A percentile compares a stretch with the other conserved stretches of the same genome.
Conservation (phyloP, 169 alveolate genomes). For the Plasmodium gonderi region DNA sequence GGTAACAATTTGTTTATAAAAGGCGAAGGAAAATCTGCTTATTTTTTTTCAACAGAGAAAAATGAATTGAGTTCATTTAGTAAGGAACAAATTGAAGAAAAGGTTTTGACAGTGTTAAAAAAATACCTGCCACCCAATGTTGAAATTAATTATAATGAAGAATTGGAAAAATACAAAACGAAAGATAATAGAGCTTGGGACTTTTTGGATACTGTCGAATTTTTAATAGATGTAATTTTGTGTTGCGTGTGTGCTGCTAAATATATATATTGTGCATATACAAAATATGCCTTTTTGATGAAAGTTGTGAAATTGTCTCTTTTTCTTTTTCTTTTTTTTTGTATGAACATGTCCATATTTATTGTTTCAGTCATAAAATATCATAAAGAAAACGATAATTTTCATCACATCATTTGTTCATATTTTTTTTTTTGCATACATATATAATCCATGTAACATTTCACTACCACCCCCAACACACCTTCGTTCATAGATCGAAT, state of each 20-base stretch:
- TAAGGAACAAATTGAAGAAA: conserved; percentile 67
- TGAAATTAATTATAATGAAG: conserved; percentile 69
- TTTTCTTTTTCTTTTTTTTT: neutral
- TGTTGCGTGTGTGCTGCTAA: neutral
- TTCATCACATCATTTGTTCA: neutral
- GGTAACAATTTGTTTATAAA: conserved; percentile 7
- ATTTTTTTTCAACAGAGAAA: conserved; percentile 52
- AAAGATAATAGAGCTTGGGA: conserved; percentile 75
- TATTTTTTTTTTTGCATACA: neutral
- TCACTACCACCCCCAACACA: conserved; percentile 1
- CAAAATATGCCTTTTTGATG: neutral
- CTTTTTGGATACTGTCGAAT: conserved; percentile 70
- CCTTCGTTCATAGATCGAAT: conserved; percentile 41
- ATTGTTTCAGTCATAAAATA: too few species aligned
- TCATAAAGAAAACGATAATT: too few species aligned
- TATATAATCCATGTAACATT: neutral
- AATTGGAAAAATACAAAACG: conserved; percentile 64
- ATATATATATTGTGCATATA: neutral
- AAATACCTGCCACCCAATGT: conserved; percentile 40
- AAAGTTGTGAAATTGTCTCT: neutral
- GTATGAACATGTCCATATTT: neutral
- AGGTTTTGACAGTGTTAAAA: conserved; percentile 57
- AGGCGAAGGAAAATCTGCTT: neutral
- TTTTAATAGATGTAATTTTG: conserved; percentile 67
- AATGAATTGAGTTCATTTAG: conserved; percentile 13